Evolutionary conservation across 1,139 yeast genomes (phyloP).

Genomic region (Saccharomyces pastorianus): DNA sequence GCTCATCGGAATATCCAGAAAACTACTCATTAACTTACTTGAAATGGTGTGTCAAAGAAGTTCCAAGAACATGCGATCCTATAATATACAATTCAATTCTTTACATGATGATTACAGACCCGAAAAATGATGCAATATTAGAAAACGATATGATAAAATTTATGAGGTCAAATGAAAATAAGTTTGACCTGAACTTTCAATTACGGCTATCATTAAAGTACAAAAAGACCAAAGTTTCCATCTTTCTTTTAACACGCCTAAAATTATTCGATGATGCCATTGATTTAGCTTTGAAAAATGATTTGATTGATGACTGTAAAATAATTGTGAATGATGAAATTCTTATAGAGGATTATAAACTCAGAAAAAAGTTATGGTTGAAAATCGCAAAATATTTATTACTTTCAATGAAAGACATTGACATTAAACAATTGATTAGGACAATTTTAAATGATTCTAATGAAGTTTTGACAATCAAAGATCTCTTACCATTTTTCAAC

Average conservation of each 20-base stretch:
- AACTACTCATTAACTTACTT: slow-evolving; percentile 66
- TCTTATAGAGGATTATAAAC: slow-evolving; percentile 35
- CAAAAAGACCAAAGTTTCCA: slow-evolving; percentile 55
- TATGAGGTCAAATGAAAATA: slow-evolving; percentile 35
- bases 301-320: slow-evolving; percentile 54
- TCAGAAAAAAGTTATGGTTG: slow-evolving; percentile 69
- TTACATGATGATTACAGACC: slow-evolving; percentile 48
- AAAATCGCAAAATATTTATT: slow-evolving; percentile 52
- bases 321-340: slow-evolving; percentile 46
- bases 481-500: slow-evolving; percentile 75
- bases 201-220: slow-evolving; percentile 63
- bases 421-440: slow-evolving; percentile 29
- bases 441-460: slow-evolving; percentile 42
- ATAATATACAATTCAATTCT: slow-evolving; percentile 64
- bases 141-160: slow-evolving; percentile 43
- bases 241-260: slow-evolving; percentile 59
- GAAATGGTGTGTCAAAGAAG: slow-evolving; percentile 50
- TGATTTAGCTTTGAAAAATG: slow-evolving; percentile 56
- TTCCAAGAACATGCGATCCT: slow-evolving; percentile 37
- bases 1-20: slow-evolving; percentile 24
- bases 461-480: slow-evolving; percentile 64
- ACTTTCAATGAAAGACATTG: slow-evolving; percentile 15
- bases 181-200: slow-evolving; percentile 59
- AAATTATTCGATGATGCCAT: slow-evolving; percentile 76
- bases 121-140: slow-evolving; percentile 22